A percentile compares a stretch with the other conserved stretches of the same genome.
Evolutionary conservation across 768 basidiomycete genomes (phyloP).

Genomic region (Tubosaeta sp.): DNA sequence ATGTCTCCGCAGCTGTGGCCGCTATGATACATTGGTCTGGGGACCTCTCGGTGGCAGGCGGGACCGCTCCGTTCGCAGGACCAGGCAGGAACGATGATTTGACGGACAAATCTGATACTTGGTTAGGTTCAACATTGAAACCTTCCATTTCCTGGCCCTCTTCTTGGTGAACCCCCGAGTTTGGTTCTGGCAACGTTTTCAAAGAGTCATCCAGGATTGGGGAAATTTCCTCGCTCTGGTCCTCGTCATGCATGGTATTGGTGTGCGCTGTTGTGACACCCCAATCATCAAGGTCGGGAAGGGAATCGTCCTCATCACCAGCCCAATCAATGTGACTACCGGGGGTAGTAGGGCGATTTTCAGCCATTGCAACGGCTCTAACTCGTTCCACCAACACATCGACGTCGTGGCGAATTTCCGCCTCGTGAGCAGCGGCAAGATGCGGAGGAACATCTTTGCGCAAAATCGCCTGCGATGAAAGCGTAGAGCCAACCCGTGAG

Average conservation of each 20-base stretch:
- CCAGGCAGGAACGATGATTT: constrained; percentile 7
- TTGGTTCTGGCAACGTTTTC: constrained; percentile 52
- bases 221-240: constrained; percentile 47
- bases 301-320: constrained; percentile 73
- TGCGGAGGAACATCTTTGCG: constrained; percentile 62
- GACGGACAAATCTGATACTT: constrained; percentile 4
- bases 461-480: constrained; percentile 26
- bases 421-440: constrained; percentile 34
- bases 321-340: constrained; percentile 89
- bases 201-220: constrained; percentile 65
- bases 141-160: constrained; percentile 22
- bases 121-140: constrained; percentile 8
- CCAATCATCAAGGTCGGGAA: constrained; percentile 87
- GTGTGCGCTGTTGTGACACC: constrained; percentile 51
- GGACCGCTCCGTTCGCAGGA: constrained; percentile 2
- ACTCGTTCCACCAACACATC: constrained; percentile 78
- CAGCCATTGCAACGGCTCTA: constrained; percentile 67
- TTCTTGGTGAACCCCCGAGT: constrained; percentile 22
- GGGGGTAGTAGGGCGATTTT: constrained; percentile 62
- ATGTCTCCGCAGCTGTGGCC: constrained; percentile 1
- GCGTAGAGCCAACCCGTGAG: constrained; percentile 21
- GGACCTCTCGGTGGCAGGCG: constrained; percentile 4
- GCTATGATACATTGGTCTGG: constrained; percentile 20
- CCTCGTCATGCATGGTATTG: constrained; percentile 22
- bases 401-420: constrained; percentile 58